These are phyloP conservation scores for Oryza meridionalis DNA, from an alignment of 176 grass and related monocot genomes.

Conservation along the genomic window DNA sequence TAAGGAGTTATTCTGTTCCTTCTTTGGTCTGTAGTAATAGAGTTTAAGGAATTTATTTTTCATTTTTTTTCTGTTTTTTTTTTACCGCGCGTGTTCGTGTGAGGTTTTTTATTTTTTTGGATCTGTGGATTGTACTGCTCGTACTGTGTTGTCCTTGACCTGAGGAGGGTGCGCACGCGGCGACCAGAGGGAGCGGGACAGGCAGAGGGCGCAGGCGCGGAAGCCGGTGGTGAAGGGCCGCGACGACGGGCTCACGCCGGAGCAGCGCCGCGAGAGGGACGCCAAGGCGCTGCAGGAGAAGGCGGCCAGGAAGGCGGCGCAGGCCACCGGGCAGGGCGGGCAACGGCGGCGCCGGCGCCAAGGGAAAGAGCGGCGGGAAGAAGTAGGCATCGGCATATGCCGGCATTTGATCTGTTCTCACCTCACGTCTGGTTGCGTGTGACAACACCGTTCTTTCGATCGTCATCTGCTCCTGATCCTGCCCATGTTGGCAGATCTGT, in stretches of 20 bases:
- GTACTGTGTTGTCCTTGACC: conserved; percentile 47
- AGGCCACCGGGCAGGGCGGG: background rate
- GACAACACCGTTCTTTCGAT: background rate
- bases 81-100: background rate
- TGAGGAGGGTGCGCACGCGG: conserved; percentile 47
- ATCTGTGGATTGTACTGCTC: background rate
- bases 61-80: background rate
- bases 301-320: conserved; percentile 53
- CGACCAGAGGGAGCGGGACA: conserved; percentile 64
- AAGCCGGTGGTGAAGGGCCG: conserved; percentile 43
- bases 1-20: too few species aligned
- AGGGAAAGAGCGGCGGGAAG: conserved; percentile 34
- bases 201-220: conserved; percentile 61
- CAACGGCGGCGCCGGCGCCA: background rate
- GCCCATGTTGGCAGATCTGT: background rate
- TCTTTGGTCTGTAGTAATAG: background rate
- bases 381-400: conserved; percentile 9
- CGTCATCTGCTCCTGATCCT: background rate
- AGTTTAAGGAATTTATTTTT: background rate
- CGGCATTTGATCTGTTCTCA: background rate
- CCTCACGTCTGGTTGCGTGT: background rate
- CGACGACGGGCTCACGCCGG: conserved; percentile 59
- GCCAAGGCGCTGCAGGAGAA: conserved; percentile 62
- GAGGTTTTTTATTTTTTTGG: too few species aligned
- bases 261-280: conserved; percentile 56